phyloP scores from a whole-genome alignment of 2,329 filamentous ascomycete genomes.

The Aspergillus sp. region DNA sequence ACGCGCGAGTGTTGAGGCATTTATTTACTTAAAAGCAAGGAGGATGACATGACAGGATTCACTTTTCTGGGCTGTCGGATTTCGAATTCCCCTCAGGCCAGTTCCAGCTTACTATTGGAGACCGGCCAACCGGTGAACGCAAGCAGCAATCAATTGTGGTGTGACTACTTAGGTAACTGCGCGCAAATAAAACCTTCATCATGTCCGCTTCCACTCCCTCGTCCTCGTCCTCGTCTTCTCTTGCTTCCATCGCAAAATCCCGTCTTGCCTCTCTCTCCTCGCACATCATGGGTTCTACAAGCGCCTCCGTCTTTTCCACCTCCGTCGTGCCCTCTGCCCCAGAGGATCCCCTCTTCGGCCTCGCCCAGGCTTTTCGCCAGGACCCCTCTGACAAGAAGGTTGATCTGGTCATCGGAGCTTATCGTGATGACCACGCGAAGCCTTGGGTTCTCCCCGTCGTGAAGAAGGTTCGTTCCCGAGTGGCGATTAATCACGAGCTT shows the following conservation, averaged over 20 bases:
- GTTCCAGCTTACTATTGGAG: constrained; percentile 7
- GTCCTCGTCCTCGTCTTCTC: constrained; percentile 12
- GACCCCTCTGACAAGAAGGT: constrained; percentile 79
- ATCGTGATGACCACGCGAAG: constrained; percentile 92
- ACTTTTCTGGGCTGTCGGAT: background rate
- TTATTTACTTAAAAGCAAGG: constrained; percentile 8
- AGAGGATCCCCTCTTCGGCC: constrained; percentile 90
- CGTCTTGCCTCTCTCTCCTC: constrained; percentile 36
- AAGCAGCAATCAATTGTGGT: constrained; percentile 30
- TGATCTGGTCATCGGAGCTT: constrained; percentile 92
- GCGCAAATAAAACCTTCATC: constrained; percentile 16
- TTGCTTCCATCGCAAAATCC: constrained; percentile 21
- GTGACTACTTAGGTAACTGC: constrained; percentile 11
- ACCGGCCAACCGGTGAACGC: constrained; percentile 31
- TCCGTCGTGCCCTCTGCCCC: constrained; percentile 83
- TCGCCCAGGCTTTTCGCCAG: constrained; percentile 83
- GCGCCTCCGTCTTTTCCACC: constrained; percentile 69
- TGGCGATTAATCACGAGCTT: background rate
- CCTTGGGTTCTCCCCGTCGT: constrained; percentile 97
- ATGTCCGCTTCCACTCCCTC: constrained; percentile 22
- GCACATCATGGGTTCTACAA: constrained; percentile 65
- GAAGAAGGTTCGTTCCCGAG: constrained; percentile 67
- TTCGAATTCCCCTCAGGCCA: constrained; percentile 7
- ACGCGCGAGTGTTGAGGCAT: constrained; percentile 1
- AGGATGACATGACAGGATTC: background rate